Evolutionary conservation across 345 rosid genomes (phyloP).

Genomic region (Iberis pinnata): DNA sequence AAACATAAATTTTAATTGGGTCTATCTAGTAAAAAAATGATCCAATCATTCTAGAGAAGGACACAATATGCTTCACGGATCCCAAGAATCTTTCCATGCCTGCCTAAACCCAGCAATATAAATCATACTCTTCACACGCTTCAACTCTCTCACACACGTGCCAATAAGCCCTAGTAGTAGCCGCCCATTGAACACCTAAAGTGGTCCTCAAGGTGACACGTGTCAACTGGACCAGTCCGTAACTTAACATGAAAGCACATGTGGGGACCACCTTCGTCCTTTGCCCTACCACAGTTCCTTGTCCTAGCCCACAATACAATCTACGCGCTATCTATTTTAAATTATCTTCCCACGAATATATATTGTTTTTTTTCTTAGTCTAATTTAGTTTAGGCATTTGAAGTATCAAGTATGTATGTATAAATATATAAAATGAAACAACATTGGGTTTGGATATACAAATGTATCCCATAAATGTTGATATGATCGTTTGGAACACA

Average conservation of each 20-base stretch:
- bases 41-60: conserved; percentile 50
- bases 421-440: too few species aligned
- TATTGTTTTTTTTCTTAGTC: too few species aligned
- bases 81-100: conserved; percentile 61
- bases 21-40: background rate
- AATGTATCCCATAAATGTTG: too few species aligned
- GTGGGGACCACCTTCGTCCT: conserved; percentile 24
- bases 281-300: conserved; percentile 23
- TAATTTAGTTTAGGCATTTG: too few species aligned
- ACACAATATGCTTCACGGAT: conserved; percentile 61
- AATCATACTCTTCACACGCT: conserved; percentile 21
- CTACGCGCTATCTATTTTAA: conserved; percentile 22
- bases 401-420: too few species aligned
- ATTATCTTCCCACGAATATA: background rate
- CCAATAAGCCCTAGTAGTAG: conserved; percentile 29
- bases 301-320: conserved; percentile 34
- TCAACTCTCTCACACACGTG: conserved; percentile 34
- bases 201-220: conserved; percentile 28
- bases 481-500: too few species aligned
- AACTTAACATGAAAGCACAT: conserved; percentile 33
- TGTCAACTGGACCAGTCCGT: conserved; percentile 24
- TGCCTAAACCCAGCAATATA: conserved; percentile 52
- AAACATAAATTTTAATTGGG: too few species aligned
- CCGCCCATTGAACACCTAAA: conserved; percentile 31
- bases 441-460: too few species aligned